Conservation (phyloP, 1,284 basidiomycete genomes). For the Somion occarium region DNA sequence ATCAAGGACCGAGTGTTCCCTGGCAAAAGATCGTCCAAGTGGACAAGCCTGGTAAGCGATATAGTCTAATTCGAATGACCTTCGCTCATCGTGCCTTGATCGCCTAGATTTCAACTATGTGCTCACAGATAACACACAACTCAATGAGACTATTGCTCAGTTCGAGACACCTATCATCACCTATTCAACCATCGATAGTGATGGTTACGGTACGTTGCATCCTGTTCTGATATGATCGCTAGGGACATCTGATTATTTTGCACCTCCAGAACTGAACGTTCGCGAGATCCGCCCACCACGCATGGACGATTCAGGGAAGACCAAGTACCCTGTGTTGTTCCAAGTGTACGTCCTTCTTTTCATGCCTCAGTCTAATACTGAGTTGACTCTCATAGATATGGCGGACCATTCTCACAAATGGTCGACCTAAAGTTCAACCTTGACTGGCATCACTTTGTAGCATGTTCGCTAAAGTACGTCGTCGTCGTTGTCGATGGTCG, state of each 20-base stretch:
- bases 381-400: slow-evolving; percentile 55
- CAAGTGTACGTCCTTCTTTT: slow-evolving; percentile 54
- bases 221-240: not conserved
- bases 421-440: slow-evolving; percentile 64
- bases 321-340: slow-evolving; percentile 92
- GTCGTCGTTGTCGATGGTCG: slow-evolving; percentile 87
- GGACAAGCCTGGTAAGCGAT: slow-evolving; percentile 49
- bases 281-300: slow-evolving; percentile 87
- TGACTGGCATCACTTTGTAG: slow-evolving; percentile 88
- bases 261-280: slow-evolving; percentile 69
- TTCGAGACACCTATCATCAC: slow-evolving; percentile 73
- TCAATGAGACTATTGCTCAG: slow-evolving; percentile 67
- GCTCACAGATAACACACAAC: slow-evolving; percentile 67
- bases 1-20: slow-evolving; percentile 81
- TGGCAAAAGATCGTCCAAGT: slow-evolving; percentile 80
- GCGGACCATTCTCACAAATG: slow-evolving; percentile 83
- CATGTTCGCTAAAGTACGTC: slow-evolving; percentile 79
- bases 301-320: slow-evolving; percentile 89
- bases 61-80: not conserved
- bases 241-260: not conserved
- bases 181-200: slow-evolving; percentile 69
- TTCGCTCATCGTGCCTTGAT: not conserved
- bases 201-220: slow-evolving; percentile 66
- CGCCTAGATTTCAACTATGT: slow-evolving; percentile 47
- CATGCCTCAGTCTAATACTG: not conserved